Percentiles rank a stretch among this genome's conserved stretches.
Conservation (phyloP, 2,329 filamentous ascomycete species). For the Phyllosticta citrichinensis region DNA sequence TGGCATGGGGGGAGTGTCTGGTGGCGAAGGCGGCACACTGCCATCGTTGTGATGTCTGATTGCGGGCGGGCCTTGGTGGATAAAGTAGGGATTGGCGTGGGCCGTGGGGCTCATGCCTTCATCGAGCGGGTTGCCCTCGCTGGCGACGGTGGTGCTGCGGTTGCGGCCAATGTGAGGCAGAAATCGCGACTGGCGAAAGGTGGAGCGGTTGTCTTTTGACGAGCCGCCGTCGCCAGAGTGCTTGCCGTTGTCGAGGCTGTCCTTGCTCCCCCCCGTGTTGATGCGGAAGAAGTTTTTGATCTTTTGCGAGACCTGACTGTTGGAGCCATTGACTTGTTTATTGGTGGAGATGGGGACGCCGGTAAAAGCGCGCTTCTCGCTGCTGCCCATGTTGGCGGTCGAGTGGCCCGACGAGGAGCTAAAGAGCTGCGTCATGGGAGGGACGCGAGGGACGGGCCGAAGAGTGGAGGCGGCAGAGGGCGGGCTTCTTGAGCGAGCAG, state of each 20-base stretch:
- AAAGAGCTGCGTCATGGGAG: slow-evolving; percentile 34
- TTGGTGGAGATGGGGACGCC: slow-evolving; percentile 36
- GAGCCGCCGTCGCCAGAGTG: slow-evolving; percentile 32
- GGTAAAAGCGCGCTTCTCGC: slow-evolving; percentile 41
- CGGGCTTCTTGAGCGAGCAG: slow-evolving; percentile 1
- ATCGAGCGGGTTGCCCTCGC: slow-evolving; percentile 84
- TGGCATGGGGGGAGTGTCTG: slow-evolving; percentile 68
- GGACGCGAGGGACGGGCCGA: slow-evolving; percentile 1
- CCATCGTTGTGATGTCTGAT: slow-evolving; percentile 90
- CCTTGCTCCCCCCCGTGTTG: slow-evolving; percentile 43
- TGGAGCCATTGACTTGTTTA: slow-evolving; percentile 38
- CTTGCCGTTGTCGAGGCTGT: slow-evolving; percentile 27
- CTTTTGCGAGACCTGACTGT: slow-evolving; percentile 49
- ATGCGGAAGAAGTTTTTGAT: slow-evolving; percentile 64
- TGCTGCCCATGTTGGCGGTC: slow-evolving; percentile 23
- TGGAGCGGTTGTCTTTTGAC: slow-evolving; percentile 49
- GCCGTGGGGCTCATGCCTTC: slow-evolving; percentile 85
- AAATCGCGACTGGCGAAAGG: slow-evolving; percentile 78
- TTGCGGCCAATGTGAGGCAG: slow-evolving; percentile 80
- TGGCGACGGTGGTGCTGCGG: slow-evolving; percentile 81
- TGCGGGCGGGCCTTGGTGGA: slow-evolving; percentile 86
- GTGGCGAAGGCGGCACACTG: slow-evolving; percentile 84
- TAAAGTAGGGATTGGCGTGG: slow-evolving; percentile 93
- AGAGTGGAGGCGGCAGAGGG: slow-evolving; percentile 1
- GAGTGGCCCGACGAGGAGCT: slow-evolving; percentile 28